phyloP scores from a whole-genome alignment of 2,329 filamentous ascomycete genomes.

The Coleophoma cylindrospora region DNA sequence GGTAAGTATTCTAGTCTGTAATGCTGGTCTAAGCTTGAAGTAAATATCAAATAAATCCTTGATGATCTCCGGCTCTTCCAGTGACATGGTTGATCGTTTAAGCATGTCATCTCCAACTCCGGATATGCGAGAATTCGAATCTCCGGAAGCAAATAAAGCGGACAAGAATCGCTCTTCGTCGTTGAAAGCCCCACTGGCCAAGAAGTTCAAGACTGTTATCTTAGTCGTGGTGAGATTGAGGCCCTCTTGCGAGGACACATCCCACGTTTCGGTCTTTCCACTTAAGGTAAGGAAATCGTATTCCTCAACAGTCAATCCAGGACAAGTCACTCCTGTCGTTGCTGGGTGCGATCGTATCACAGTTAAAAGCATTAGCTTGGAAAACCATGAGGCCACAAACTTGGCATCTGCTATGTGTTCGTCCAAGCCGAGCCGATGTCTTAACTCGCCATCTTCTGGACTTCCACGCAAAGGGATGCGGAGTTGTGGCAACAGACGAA shows the following conservation, averaged over 20 bases:
- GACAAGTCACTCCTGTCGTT: conserved; percentile 27
- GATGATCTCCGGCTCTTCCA: conserved; percentile 65
- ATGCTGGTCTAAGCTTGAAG: conserved; percentile 62
- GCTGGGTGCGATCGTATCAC: conserved; percentile 32
- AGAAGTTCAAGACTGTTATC: conserved; percentile 61
- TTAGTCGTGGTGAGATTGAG: conserved; percentile 68
- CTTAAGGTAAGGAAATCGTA: conserved; percentile 63
- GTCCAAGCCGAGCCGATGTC: conserved; percentile 60
- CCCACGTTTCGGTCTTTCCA: conserved; percentile 66
- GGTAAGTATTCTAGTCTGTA: conserved; percentile 72
- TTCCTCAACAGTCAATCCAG: conserved; percentile 61
- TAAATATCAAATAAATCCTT: conserved; percentile 68
- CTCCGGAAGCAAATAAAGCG: conserved; percentile 77
- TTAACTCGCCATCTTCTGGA: conserved; percentile 68
- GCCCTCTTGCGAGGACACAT: conserved; percentile 51
- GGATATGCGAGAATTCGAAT: conserved; percentile 74
- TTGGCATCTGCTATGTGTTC: conserved; percentile 59
- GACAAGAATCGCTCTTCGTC: conserved; percentile 81
- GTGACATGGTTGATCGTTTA: conserved; percentile 69
- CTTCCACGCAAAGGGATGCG: conserved; percentile 71
- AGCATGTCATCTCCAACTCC: conserved; percentile 85
- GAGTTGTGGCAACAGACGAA: conserved; percentile 69
- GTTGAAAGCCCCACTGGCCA: conserved; percentile 81
- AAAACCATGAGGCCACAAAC: conserved; percentile 71
- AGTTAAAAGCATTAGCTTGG: conserved; percentile 69